These are phyloP conservation scores for Elongisporangium prolatum DNA, from an alignment of 352 stramenopile genomes.

Conservation along the genomic window DNA sequence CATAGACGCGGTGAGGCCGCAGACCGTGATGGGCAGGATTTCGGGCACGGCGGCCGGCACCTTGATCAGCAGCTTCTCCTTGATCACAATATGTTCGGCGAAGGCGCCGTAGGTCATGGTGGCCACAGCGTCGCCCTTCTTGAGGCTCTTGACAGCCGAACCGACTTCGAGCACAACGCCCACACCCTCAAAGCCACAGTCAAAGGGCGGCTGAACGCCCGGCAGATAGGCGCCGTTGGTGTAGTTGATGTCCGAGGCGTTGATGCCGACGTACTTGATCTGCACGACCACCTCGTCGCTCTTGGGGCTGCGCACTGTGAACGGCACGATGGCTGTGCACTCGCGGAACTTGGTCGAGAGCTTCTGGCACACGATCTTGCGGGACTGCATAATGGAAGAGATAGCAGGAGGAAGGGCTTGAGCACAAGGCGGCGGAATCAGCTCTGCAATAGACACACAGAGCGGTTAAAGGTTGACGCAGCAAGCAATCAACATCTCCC, in stretches of 20 bases:
- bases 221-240: constrained; percentile 49
- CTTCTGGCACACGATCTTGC: constrained; percentile 78
- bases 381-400: constrained; percentile 35
- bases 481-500: not conserved
- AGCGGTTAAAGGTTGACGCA: constrained; percentile 4
- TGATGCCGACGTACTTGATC: constrained; percentile 36
- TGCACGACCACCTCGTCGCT: constrained; percentile 44
- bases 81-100: constrained; percentile 27
- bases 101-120: constrained; percentile 45
- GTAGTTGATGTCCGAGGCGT: constrained; percentile 56
- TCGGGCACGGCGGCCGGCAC: constrained; percentile 13
- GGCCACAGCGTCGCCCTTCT: constrained; percentile 34
- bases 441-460: not conserved
- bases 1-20: constrained; percentile 33
- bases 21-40: constrained; percentile 36
- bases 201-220: constrained; percentile 41
- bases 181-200: constrained; percentile 47
- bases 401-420: constrained; percentile 1
- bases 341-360: constrained; percentile 78
- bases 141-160: constrained; percentile 26
- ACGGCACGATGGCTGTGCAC: constrained; percentile 59
- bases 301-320: constrained; percentile 33
- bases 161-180: constrained; percentile 28
- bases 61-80: constrained; percentile 21
- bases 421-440: not conserved